Evolutionary conservation across 2,329 filamentous ascomycete species (phyloP).

Genomic region (Trichoderma koningii): DNA sequence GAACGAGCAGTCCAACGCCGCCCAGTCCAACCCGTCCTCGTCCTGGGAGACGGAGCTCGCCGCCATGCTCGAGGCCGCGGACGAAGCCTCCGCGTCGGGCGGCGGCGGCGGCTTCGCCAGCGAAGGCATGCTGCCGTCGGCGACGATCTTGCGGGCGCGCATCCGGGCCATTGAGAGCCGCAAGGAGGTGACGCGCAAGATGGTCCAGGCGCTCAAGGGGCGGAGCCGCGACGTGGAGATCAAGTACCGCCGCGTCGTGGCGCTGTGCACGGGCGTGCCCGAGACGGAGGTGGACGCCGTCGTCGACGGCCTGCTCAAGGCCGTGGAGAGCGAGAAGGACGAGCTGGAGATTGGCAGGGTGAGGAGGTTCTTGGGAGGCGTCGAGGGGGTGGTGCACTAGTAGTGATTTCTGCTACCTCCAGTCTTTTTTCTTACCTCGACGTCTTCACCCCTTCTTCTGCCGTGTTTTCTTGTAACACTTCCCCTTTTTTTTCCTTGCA

Average conservation of each 20-base stretch:
- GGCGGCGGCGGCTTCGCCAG: slow-evolving; percentile 47
- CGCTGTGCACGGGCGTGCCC: slow-evolving; percentile 77
- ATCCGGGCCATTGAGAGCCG: slow-evolving; percentile 70
- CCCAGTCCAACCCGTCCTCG: slow-evolving; percentile 48
- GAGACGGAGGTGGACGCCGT: slow-evolving; percentile 79
- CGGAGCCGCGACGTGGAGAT: slow-evolving; percentile 81
- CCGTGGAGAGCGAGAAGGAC: slow-evolving; percentile 82
- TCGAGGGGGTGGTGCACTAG: slow-evolving; percentile 63
- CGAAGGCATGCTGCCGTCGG: slow-evolving; percentile 56
- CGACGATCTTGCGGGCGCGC: slow-evolving; percentile 64
- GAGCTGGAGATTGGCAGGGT: slow-evolving; percentile 77
- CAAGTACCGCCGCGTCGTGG: slow-evolving; percentile 86
- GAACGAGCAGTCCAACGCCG: slow-evolving; percentile 46
- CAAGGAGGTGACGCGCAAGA: slow-evolving; percentile 66
- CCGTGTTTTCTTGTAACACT: background rate
- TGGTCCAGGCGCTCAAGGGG: slow-evolving; percentile 71
- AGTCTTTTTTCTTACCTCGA: background rate
- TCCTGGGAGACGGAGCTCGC: slow-evolving; percentile 59
- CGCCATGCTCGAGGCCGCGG: slow-evolving; percentile 50
- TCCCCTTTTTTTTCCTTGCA: background rate
- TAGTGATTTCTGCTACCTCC: slow-evolving; percentile 35
- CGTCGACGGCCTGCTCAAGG: slow-evolving; percentile 76
- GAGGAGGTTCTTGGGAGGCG: slow-evolving; percentile 75
- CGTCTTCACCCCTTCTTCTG: background rate
- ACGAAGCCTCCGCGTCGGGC: slow-evolving; percentile 37